Conservation (phyloP, 805 yeast genomes). For the Saccharomyces jurei region DNA sequence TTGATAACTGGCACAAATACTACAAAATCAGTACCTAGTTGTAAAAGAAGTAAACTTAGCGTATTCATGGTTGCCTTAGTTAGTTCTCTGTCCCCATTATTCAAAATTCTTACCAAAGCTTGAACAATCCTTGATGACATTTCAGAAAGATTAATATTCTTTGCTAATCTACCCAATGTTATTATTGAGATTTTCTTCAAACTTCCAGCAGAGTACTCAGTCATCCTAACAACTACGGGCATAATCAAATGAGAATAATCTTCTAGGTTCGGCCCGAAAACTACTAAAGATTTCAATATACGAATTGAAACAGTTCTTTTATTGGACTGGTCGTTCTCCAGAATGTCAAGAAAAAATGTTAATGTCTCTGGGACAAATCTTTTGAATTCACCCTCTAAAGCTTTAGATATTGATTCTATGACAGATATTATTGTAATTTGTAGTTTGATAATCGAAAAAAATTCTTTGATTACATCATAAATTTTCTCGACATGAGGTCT, state of each 20-base stretch:
- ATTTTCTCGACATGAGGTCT: conserved; percentile 73
- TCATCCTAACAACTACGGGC: conserved; percentile 76
- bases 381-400: conserved; percentile 89
- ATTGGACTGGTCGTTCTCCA: conserved; percentile 63
- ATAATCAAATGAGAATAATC: conserved; percentile 80
- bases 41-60: conserved; percentile 65
- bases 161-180: conserved; percentile 74
- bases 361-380: conserved; percentile 70
- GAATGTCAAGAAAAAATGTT: conserved; percentile 63
- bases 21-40: conserved; percentile 73
- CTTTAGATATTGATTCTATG: conserved; percentile 74
- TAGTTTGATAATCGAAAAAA: conserved; percentile 51
- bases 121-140: conserved; percentile 88
- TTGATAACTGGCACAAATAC: conserved; percentile 81
- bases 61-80: conserved; percentile 67
- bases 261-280: conserved; percentile 80
- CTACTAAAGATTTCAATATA: conserved; percentile 74
- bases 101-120: conserved; percentile 66
- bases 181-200: conserved; percentile 70
- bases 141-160: conserved; percentile 64
- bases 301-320: conserved; percentile 57
- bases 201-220: conserved; percentile 56
- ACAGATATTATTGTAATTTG: conserved; percentile 74
- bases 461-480: conserved; percentile 66
- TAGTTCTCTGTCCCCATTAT: conserved; percentile 46